Evolutionary conservation across 164 flowering plant genomes (phyloP), one percentile per base, ranked within the genome.

Genomic region (Vitis amurensis): DNA sequence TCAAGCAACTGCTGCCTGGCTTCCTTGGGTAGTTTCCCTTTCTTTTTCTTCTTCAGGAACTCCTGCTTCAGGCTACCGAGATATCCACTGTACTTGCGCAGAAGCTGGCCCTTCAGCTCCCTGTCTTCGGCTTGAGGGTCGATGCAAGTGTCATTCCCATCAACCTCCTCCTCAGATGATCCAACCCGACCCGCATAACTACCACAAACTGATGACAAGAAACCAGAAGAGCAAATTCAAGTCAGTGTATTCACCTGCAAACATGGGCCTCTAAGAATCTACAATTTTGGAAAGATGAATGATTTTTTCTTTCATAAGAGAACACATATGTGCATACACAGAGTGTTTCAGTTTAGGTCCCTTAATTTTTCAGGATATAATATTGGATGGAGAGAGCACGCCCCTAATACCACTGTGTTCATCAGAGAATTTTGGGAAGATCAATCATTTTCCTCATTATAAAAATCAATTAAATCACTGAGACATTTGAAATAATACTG

Each of bases 21-120:
- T 58, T 79, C 78, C 55, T 69, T 75, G 0, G 81, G 79, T 49
- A 79, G 55, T 66, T 79, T 79, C 23, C 79, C 79, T 19, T 78
- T 78, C 68, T 78, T 78, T 52, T 71, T 75, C 68, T 78, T 79
- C 79, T 79, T 78, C 71, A 68, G 11, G 55, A 78, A 75, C 16
- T 78, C 81, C 49, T 78, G 74, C 66, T 71, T 78, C n/a, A 78
- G 73, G 31, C 76, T 75, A 60, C 81, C 74, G 2, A 78, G 53
- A 72, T 74, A 75, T 47, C 81, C 81, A 37, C 78, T 78, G 60
- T 78, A 78, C 61, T 75, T 78, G 16, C 68, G 74, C 61, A 78
- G 17, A 30, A 78, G 81, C 71, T 73, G 71, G 4, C 19, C 72
- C 64, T 78, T 78, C 50, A 78, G 59, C 13, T 78, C 81, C 53